A percentile compares a stretch with the other conserved stretches of the same genome.
Evolutionary conservation across 129 eudicot genomes (phyloP).

Genomic region (Lactuca saligna): DNA sequence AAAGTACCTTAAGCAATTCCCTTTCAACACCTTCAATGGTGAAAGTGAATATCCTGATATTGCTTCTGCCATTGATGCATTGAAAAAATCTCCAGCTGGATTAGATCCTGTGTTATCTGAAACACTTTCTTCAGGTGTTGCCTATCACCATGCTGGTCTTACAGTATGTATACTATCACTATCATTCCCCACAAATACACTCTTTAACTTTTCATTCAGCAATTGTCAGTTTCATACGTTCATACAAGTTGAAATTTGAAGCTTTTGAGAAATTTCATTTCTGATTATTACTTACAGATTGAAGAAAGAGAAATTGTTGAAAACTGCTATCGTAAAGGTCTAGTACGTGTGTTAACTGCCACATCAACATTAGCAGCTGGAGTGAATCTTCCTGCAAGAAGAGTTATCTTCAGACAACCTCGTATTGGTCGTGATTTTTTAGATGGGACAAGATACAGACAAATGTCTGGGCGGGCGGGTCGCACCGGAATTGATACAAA

Average conservation of each 20-base stretch:
- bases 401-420: constrained; percentile 97
- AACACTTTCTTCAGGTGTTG: constrained; percentile 92
- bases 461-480: constrained; percentile 99
- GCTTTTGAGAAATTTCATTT: constrained; percentile 11
- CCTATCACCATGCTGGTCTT: constrained; percentile 99
- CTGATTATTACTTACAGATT: constrained; percentile 48
- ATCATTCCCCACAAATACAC: no score
- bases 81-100: constrained; percentile 86
- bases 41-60: constrained; percentile 59
- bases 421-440: constrained; percentile 95
- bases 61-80: constrained; percentile 69
- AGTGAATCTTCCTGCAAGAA: constrained; percentile 93
- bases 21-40: constrained; percentile 39
- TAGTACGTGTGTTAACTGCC: constrained; percentile 91
- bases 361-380: constrained; percentile 99
- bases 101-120: constrained; percentile 82
- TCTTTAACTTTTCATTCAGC: not conserved
- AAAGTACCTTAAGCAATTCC: constrained; percentile 62
- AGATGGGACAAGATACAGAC: constrained; percentile 91
- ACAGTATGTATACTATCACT: constrained; percentile 52
- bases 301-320: constrained; percentile 98
- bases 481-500: constrained; percentile 97
- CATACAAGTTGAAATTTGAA: not conserved
- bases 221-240: constrained; percentile 3
- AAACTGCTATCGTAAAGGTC: constrained; percentile 94